Conservation (phyloP, 257 asterid species). For the Solanum ossicruentum region DNA sequence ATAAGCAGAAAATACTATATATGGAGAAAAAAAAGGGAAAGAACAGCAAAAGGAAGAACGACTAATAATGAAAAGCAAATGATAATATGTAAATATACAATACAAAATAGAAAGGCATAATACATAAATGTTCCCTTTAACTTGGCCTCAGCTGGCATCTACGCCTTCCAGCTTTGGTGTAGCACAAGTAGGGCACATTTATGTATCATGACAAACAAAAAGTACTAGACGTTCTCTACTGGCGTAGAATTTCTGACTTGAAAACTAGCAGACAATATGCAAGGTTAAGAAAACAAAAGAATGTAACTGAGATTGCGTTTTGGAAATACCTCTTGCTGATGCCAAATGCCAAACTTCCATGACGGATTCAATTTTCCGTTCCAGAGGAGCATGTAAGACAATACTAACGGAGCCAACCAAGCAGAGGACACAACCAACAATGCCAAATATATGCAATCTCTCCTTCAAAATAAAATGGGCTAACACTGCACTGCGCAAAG, state of each 20-base stretch:
- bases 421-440: constrained; percentile 59
- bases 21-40: no score
- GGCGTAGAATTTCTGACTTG: background rate
- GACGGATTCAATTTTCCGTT: constrained; percentile 42
- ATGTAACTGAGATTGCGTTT: background rate
- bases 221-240: background rate
- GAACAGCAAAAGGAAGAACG: no score
- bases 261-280: background rate
- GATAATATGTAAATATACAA: no score
- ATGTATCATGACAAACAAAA: background rate
- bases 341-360: constrained; percentile 57
- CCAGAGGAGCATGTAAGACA: constrained; percentile 53
- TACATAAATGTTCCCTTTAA: no score
- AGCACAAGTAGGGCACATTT: no score
- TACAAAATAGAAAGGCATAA: no score
- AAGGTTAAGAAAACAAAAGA: background rate
- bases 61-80: no score
- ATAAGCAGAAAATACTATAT: no score
- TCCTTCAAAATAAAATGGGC: constrained; percentile 36
- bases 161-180: no score
- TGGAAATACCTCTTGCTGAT: constrained; percentile 30
- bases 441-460: constrained; percentile 39
- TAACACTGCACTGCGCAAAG: constrained; percentile 46
- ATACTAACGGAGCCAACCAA: constrained; percentile 49
- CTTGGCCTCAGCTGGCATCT: no score